Percentiles rank a stretch among this genome's conserved stretches.
phyloP scores from a whole-genome alignment of 176 grass and related monocot species.

The Carex kokanica region DNA sequence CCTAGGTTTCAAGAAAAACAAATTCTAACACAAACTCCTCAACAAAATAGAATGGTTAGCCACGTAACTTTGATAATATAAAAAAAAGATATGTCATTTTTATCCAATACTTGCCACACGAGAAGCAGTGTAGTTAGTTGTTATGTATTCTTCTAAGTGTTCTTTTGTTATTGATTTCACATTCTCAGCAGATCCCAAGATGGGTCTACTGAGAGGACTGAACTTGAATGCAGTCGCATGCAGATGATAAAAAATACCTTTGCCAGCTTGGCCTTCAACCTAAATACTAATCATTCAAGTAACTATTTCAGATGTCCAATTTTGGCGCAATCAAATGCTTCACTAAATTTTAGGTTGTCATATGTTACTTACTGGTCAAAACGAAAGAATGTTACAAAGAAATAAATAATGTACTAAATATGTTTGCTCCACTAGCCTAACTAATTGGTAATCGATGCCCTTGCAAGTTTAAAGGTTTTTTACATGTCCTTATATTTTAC shows the following conservation, averaged over 20 bases:
- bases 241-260: conserved; percentile 92
- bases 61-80: too few relatives aligned
- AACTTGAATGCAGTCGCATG: conserved; percentile 94
- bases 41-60: too few relatives aligned
- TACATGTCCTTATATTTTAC: neutral
- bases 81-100: neutral
- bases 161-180: conserved; percentile 73
- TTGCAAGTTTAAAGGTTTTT: neutral
- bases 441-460: neutral
- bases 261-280: conserved; percentile 74
- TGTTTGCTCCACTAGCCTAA: neutral
- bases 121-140: conserved; percentile 87
- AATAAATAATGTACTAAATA: neutral
- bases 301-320: neutral
- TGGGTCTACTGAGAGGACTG: conserved; percentile 74
- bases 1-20: neutral
- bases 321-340: neutral
- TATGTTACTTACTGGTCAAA: too few relatives aligned
- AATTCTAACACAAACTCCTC: too few relatives aligned
- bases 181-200: conserved; percentile 74
- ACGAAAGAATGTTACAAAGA: neutral
- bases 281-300: conserved; percentile 13
- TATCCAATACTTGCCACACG: conserved; percentile 52
- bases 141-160: conserved; percentile 66
- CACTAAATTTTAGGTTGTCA: neutral